Evolutionary conservation across 306 rosid genomes (phyloP), one percentile per base, ranked within the genome.

Genomic region (Sphenostylis stenocarpa): DNA sequence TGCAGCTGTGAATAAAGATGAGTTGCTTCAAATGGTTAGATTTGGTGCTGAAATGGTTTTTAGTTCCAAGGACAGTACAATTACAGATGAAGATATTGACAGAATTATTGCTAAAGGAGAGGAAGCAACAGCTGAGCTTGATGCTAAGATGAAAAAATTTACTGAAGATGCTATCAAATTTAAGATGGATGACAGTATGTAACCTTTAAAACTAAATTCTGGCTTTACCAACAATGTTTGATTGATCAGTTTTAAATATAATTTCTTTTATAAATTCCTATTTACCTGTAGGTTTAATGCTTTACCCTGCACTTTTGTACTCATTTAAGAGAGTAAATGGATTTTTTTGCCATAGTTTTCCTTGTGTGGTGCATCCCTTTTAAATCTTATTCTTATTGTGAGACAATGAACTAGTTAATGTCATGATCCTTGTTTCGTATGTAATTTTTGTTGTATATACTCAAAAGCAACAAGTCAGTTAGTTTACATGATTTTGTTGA

Each of bases 31-130:
- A 80, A 95, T 92, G 97, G 97, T 95, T 84, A 92, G 97, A 78
- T 95, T 92, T 77, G 99, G 99, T 67, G 99, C 99, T 74, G 99
- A 95, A 88, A 95, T 95, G 99, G 99, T 95, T 79, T 95, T 92
- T 77, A 95, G 99, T 85, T 95, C 97, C 87, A 92, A 90, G 88
- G 99, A 95, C 79, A 91, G 93, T 84, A 95, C 96, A 69, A 95
- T 95, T 72, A 92, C 97, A 8, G 99, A 92, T 73, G 97, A 95
- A 85, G 97, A 95, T 85, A 92, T 95, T 77, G 99, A 95, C 75
- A 87, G 99, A 86, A 92, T 95, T 68, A 95, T 95, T 56, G 97
- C 99, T 4, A 95, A 90, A 84, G 97, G 97, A 90, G 99, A 90
- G 82, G 97, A 93, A 84, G 90, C 99, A 61, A 95, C 97, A 14